Evolutionary conservation across 192 early-diverging fungal species (phyloP), one percentile per base, ranked within the genome.

Genomic region (Umbelopsis sp.): DNA sequence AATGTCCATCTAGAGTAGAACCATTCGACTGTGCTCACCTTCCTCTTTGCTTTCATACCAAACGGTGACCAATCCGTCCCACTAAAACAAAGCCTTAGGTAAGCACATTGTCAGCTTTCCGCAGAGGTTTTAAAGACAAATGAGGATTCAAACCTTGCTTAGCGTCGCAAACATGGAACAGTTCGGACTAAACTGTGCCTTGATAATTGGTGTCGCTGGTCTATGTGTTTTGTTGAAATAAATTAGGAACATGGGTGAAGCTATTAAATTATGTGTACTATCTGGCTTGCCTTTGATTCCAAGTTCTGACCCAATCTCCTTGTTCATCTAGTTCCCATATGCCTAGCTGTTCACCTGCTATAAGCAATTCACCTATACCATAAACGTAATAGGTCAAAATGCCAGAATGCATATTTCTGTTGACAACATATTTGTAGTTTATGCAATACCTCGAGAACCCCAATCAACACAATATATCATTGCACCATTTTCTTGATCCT

Each of bases 31-130:
- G 38, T 41, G 38, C 38, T 41, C 38, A 62, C 65, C 72, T 72
- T 71, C 62, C 6, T 67, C 59, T 69, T 54, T 22, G 21, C 41
- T 69, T 50, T 72, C 68, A 66, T 85, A 83, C 91, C 91, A 91
- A 10, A 92, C 73, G 69, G 91, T 91, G 12, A 91, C 80, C 11
- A 90, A 66, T 29, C 85, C 80, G 79, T 92, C 91, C 71, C 77
- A 77, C 90, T 91, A 71, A 21, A 34, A 74, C 31, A 24, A 9
- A 22, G 32, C 7, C 11, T 9, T 65, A 20, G 9, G 50, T 53
- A 59, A 25, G 41, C 38, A 69, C 32, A 45, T 54, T 16, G 34
- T 32, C 32, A 2, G 20, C 21, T 65, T 8, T 45, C 2, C 20
- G 26, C 45, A 41, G 14, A 22, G 20, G 31, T 20, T 74, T 69